Evolutionary conservation across 208 protist genomes (phyloP), one percentile per base, ranked within the genome.

Genomic region (Leishmania mexicana): DNA sequence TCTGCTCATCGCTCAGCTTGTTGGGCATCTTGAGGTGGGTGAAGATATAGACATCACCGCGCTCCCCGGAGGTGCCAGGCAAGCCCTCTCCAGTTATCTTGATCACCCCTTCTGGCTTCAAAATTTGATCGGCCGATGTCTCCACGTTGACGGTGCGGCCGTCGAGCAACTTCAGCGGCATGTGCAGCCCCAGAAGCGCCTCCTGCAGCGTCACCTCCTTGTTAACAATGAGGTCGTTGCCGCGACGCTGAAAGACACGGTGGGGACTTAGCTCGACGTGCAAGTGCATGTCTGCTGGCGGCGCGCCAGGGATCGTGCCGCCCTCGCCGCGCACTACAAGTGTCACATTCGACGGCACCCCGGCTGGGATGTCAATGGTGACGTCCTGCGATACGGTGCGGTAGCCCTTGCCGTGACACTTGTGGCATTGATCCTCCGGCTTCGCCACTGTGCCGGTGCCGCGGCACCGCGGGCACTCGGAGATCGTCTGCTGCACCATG

Each of bases 201-300:
- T 99, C 98, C 8, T 92, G 81, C 42, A 99, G 93, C 10, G 91
- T 93, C 31, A 99, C 93, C 42, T 95, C 91, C 71, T 97, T 94
- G 31, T 89, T 87, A 75, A 99, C 94, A 57, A 99, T 76, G 0
- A 99, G 86, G 85, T 99, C 98, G 74, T 98, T 87, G 62, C 97
- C 98, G 53, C 98, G 88, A 53, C 99, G 91, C 67, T 96, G 81
- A 84, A 99, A 99, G 19, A 88, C 49, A 28, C 87, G 81, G 87
- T 99, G 99, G 35, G 96, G 88, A 58, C 95, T 96, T 78, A 99
- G 88, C 75, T 99, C 89, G 19, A 99, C 65, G 54, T 99, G 92
- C 49, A 99, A 93, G 76, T 99, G 94, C 73, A 99, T 89, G 83
- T 99, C 99, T n/a, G 98, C 99, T 19, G 99, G 90, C 57, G 93